Base-by-base conservation (phyloP, 1,139 yeast species). In the Lodderomyces margitis region DNA sequence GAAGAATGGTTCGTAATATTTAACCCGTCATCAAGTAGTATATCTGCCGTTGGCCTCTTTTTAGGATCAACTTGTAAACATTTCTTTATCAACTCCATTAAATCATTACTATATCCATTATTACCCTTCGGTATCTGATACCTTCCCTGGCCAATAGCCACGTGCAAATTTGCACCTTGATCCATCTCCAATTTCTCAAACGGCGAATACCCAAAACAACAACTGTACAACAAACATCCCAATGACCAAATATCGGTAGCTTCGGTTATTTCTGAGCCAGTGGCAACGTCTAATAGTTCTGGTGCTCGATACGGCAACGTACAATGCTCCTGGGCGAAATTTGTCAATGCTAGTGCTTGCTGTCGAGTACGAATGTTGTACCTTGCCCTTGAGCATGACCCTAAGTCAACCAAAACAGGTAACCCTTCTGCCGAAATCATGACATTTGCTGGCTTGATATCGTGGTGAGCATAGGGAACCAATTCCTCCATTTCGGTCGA, bases 281-380 rank as follows among this genome's bases (percentile, higher is more conserved):
- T 78, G 39, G 78, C 80, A 39, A 88, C 86, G 52, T 87, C 94
- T 45, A 89, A 68, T 36, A 91, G 68, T 56, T 91, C 98, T 0
- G 98, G 98, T 0, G 97, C 96, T 31, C 96, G 67, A 59, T 85
- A 91, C 0, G 95, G 92, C 45, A 87, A 66, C 1, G 96, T 86
- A 56, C 96, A 87, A 58, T 87, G 89, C 55, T 86, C 95, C 46
- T 82, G 87, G 4, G 95, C 89, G 57, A 79, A 70, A 54, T 89
- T 96, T 44, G 87, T 92, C 32, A 88, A 63, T 12, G 83, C 76
- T 24, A 87, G 66, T 0, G 96, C 94, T 51, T 84, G 83, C 36
- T 82, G 83, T 41, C 94, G 72, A 1, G 80, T 71, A 21, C 68
- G 66, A 1, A 86, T 69, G 1, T 63, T 55, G 4, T 78, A 56